Conservation (phyloP, 345 rosid genomes). For the Tarenaya hassleriana region DNA sequence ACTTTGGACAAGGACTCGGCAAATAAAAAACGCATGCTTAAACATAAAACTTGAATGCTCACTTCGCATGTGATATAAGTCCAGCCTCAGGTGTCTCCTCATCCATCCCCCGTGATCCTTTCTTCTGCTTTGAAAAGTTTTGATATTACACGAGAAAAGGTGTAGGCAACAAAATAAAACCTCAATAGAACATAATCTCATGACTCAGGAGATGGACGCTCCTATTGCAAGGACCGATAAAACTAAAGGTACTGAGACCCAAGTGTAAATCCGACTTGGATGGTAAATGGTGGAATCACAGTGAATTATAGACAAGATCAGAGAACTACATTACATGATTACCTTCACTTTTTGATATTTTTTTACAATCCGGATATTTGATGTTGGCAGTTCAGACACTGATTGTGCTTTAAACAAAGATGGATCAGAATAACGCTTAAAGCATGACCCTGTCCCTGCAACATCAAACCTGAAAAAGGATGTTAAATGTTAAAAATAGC, state of each 20-base stretch:
- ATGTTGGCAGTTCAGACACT: slow-evolving; percentile 23
- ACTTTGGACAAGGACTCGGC: slow-evolving; percentile 7
- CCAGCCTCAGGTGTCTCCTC: slow-evolving; percentile 48
- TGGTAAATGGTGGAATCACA: too few species aligned
- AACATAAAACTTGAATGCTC: slow-evolving; percentile 29
- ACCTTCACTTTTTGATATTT: slow-evolving; percentile 69
- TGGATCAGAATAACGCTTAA: slow-evolving; percentile 94
- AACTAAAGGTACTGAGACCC: too few species aligned
- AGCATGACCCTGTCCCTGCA: slow-evolving; percentile 88
- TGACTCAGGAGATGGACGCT: too few species aligned
- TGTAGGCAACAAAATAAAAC: slow-evolving; percentile 6
- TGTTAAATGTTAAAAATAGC: background rate
- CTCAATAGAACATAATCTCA: too few species aligned
- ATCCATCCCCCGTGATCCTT: slow-evolving; percentile 55
- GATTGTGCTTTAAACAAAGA: slow-evolving; percentile 53
- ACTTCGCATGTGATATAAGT: slow-evolving; percentile 73
- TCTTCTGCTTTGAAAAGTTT: too few species aligned
- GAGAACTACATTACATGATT: slow-evolving; percentile 8
- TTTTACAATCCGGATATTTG: slow-evolving; percentile 31
- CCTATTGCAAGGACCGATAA: too few species aligned
- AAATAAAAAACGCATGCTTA: slow-evolving; percentile 4
- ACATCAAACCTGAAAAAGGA: slow-evolving; percentile 66
- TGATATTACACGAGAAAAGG: too few species aligned
- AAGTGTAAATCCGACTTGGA: too few species aligned
- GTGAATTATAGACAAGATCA: background rate